These are phyloP conservation scores for Cryptococcus sp. DNA, from an alignment of 1,284 basidiomycete species.

Conservation along the genomic window DNA sequence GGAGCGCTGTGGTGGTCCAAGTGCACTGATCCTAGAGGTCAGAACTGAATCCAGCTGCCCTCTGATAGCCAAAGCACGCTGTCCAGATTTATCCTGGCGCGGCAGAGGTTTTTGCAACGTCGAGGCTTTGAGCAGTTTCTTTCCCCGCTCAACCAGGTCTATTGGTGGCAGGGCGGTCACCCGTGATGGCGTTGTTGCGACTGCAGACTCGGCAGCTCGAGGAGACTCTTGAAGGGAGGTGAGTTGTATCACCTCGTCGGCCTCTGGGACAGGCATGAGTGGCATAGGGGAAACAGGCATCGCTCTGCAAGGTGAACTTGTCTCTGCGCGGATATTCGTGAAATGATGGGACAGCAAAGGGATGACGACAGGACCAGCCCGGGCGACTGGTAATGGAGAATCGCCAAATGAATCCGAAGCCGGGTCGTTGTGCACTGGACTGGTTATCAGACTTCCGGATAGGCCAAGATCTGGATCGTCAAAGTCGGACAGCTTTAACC, in stretches of 20 bases:
- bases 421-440: constrained; percentile 3
- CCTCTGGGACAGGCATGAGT: neutral
- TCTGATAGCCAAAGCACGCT: constrained; percentile 23
- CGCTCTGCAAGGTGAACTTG: constrained; percentile 27
- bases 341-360: constrained; percentile 27
- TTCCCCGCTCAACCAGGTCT: constrained; percentile 14
- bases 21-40: constrained; percentile 7
- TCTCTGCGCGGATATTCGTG: constrained; percentile 26
- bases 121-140: constrained; percentile 8
- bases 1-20: constrained; percentile 27
- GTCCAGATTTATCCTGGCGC: constrained; percentile 9
- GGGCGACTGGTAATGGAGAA: constrained; percentile 37
- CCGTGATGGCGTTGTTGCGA: constrained; percentile 8
- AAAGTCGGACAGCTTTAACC: constrained; percentile 1
- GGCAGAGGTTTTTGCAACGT: neutral
- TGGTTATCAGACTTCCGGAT: neutral
- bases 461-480: constrained; percentile 18
- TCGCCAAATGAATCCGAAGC: constrained; percentile 13
- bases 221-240: constrained; percentile 1
- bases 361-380: constrained; percentile 42
- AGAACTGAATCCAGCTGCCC: constrained; percentile 32
- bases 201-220: neutral
- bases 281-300: neutral
- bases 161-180: constrained; percentile 10
- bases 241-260: neutral